Percentiles rank a stretch among this genome's conserved stretches.
phyloP scores from a whole-genome alignment of 345 rosid genomes.

The Brassica nigra region DNA sequence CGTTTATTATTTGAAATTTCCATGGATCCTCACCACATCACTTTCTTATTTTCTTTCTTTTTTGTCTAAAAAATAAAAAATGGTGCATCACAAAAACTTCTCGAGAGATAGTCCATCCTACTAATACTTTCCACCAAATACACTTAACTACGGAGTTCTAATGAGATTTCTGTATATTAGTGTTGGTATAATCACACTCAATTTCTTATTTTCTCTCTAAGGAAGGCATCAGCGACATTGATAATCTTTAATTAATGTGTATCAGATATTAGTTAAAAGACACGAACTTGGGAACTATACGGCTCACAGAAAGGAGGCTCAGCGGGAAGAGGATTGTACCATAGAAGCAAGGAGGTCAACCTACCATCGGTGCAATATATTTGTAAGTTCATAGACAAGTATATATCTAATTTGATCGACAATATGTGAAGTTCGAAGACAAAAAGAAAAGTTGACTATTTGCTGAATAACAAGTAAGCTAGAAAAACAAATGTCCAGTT shows the following conservation, averaged over 20 bases:
- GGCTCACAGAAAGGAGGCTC: background rate
- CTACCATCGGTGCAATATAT: background rate
- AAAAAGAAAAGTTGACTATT: background rate
- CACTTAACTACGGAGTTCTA: too few relatives aligned
- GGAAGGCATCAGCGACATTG: background rate
- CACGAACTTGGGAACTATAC: background rate
- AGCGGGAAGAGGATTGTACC: too few relatives aligned
- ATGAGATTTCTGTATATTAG: too few relatives aligned
- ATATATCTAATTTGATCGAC: background rate
- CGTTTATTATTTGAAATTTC: background rate
- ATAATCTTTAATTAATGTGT: background rate
- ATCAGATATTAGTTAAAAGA: background rate
- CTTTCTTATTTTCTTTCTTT: background rate
- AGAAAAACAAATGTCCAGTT: background rate
- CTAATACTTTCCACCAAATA: too few relatives aligned
- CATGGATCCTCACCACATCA: background rate
- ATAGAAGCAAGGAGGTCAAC: too few relatives aligned
- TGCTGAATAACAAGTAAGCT: background rate
- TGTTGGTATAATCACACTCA: too few relatives aligned
- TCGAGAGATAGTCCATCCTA: too few relatives aligned
- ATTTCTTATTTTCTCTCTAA: background rate
- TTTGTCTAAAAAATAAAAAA: too few relatives aligned
- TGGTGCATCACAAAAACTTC: too few relatives aligned
- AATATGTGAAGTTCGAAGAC: background rate
- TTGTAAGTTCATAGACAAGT: background rate